Conservation (phyloP, 164 flowering plant species). For the Aristolochia californica region DNA sequence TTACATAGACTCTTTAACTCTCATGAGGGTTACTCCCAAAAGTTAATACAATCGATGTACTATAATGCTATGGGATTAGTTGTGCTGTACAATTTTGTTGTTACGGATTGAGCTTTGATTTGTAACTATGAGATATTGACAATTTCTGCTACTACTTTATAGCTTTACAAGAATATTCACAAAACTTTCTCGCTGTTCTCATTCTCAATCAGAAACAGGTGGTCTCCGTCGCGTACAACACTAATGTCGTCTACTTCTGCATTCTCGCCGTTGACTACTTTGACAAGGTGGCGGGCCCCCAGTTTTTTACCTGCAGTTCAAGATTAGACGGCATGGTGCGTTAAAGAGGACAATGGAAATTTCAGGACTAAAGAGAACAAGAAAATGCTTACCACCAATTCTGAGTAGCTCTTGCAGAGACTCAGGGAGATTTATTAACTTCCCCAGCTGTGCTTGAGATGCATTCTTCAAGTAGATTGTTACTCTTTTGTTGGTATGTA, state of each 20-base stretch:
- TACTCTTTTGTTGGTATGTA: slow-evolving; percentile 46
- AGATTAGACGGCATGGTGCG: slow-evolving; percentile 17
- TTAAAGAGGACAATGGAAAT: neutral
- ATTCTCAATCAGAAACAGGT: slow-evolving; percentile 49
- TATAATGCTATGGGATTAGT: no score
- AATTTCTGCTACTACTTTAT: neutral
- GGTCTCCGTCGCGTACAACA: slow-evolving; percentile 77
- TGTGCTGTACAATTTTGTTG: no score
- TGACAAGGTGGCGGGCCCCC: slow-evolving; percentile 47
- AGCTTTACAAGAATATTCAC: slow-evolving; percentile 9
- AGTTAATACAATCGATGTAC: no score
- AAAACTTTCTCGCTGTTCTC: slow-evolving; percentile 15
- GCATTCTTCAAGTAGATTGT: slow-evolving; percentile 43
- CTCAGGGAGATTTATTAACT: slow-evolving; percentile 67
- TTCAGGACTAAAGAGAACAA: slow-evolving; percentile 16
- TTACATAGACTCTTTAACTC: no score
- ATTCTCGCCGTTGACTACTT: slow-evolving; percentile 48
- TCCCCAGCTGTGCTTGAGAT: slow-evolving; percentile 30
- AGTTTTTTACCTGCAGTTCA: slow-evolving; percentile 76
- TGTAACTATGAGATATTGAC: no score
- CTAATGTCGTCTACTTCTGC: slow-evolving; percentile 82
- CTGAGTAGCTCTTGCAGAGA: slow-evolving; percentile 62
- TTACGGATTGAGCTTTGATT: no score
- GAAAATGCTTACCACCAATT: slow-evolving; percentile 55
- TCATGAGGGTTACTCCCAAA: no score